phyloP scores from a whole-genome alignment of 768 basidiomycete species.

The Rhizopogon roseolus region DNA sequence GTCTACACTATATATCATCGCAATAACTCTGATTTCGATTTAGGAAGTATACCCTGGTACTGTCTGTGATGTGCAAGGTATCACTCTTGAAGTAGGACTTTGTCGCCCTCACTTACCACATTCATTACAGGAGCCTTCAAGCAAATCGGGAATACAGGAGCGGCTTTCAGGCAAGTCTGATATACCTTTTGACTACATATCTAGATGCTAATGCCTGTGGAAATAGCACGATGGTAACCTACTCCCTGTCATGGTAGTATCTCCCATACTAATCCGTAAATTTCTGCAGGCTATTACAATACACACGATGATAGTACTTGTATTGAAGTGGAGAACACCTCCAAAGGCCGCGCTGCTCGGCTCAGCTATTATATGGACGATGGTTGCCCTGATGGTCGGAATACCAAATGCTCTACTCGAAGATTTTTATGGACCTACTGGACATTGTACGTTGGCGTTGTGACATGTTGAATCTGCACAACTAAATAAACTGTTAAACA shows the following conservation, averaged over 20 bases:
- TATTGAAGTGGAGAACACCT: conserved; percentile 28
- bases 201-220: conserved; percentile 1
- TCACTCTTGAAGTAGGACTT: background rate
- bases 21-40: background rate
- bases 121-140: conserved; percentile 27
- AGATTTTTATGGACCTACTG: conserved; percentile 37
- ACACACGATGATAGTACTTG: conserved; percentile 35
- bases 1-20: conserved; percentile 4
- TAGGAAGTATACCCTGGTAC: conserved; percentile 26
- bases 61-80: conserved; percentile 33
- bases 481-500: conserved; percentile 10
- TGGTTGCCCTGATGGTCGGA: conserved; percentile 34
- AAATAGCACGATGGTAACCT: conserved; percentile 14
- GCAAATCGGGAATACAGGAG: conserved; percentile 37
- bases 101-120: background rate
- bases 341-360: conserved; percentile 28
- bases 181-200: background rate
- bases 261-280: background rate
- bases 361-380: conserved; percentile 32
- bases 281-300: conserved; percentile 29
- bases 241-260: background rate
- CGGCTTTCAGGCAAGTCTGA: conserved; percentile 29
- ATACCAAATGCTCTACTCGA: conserved; percentile 29
- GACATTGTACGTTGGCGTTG: conserved; percentile 29
- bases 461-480: background rate